These are phyloP conservation scores for Phytophthora fragariae DNA, from an alignment of 352 stramenopile species.

Conservation along the genomic window DNA sequence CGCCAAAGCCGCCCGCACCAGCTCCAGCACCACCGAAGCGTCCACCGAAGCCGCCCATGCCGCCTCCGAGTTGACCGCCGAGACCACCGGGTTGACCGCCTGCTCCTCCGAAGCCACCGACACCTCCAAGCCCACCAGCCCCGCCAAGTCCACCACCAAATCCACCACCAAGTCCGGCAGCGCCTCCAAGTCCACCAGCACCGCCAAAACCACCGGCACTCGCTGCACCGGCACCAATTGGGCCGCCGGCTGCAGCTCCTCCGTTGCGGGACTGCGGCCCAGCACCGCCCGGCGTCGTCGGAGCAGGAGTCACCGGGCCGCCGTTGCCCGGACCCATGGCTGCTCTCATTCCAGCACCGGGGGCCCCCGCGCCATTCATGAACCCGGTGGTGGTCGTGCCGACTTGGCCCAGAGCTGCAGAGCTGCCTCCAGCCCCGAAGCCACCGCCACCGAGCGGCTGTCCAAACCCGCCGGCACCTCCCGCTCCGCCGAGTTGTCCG, in stretches of 20 bases:
- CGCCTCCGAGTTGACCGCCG: slow-evolving; percentile 8
- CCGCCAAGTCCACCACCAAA: neutral
- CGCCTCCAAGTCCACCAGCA: too few species aligned
- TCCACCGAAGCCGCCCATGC: slow-evolving; percentile 4
- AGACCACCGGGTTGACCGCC: neutral
- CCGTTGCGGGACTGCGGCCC: neutral
- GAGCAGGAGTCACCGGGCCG: neutral
- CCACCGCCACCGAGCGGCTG: neutral
- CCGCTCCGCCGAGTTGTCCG: neutral
- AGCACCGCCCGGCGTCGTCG: neutral
- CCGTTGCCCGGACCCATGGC: neutral
- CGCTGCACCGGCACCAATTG: neutral
- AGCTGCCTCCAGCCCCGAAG: neutral
- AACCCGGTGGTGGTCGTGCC: neutral
- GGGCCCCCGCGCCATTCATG: neutral
- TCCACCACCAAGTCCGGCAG: neutral
- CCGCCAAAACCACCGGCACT: neutral
- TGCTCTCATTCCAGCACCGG: neutral
- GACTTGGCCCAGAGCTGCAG: too few species aligned
- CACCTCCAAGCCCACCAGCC: neutral
- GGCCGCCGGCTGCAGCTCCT: neutral
- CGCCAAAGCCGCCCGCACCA: neutral
- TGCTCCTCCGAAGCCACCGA: neutral
- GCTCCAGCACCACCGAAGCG: neutral
- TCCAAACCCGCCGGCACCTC: neutral